These are phyloP conservation scores for Diaporthe longicolla DNA, from an alignment of 2,329 filamentous ascomycete genomes.

Conservation along the genomic window DNA sequence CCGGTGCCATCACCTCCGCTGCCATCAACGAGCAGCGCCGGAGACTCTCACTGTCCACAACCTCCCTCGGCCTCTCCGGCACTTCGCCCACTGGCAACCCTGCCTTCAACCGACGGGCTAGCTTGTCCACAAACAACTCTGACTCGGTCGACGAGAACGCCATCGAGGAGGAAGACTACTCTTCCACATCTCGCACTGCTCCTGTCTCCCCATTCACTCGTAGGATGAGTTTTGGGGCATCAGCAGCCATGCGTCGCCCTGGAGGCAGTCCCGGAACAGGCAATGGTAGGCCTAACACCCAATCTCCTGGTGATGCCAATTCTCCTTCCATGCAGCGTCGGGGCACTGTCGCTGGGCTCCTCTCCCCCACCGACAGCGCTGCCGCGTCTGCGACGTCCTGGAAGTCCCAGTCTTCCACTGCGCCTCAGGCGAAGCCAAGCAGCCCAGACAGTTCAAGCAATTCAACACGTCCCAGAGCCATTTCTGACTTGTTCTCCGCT, in stretches of 20 bases:
- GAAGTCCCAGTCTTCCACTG: conserved; percentile 48
- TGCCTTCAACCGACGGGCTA: conserved; percentile 71
- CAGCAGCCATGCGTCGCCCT: conserved; percentile 75
- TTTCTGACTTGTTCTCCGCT: conserved; percentile 74
- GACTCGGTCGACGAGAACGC: conserved; percentile 80
- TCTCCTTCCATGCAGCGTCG: conserved; percentile 52
- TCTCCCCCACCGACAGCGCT: conserved; percentile 52
- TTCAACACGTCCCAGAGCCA: conserved; percentile 68
- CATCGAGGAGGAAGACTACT: conserved; percentile 76
- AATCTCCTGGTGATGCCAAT: conserved; percentile 48
- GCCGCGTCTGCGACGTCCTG: conserved; percentile 48
- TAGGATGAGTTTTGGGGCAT: conserved; percentile 89
- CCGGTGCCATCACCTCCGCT: conserved; percentile 58
- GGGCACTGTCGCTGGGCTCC: conserved; percentile 43
- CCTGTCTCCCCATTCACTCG: conserved; percentile 83
- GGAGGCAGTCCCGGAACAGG: conserved; percentile 70
- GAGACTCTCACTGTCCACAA: conserved; percentile 77
- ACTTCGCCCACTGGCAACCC: conserved; percentile 72
- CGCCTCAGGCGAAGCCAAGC: conserved; percentile 52
- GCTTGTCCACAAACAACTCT: conserved; percentile 77
- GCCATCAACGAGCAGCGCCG: conserved; percentile 71
- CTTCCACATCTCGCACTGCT: conserved; percentile 66
- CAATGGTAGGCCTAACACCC: conserved; percentile 71
- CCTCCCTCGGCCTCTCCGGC: conserved; percentile 75
- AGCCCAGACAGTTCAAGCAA: conserved; percentile 77